These are phyloP conservation scores for Tylopilus sp. DNA, from an alignment of 1,284 basidiomycete genomes.

Conservation along the genomic window DNA sequence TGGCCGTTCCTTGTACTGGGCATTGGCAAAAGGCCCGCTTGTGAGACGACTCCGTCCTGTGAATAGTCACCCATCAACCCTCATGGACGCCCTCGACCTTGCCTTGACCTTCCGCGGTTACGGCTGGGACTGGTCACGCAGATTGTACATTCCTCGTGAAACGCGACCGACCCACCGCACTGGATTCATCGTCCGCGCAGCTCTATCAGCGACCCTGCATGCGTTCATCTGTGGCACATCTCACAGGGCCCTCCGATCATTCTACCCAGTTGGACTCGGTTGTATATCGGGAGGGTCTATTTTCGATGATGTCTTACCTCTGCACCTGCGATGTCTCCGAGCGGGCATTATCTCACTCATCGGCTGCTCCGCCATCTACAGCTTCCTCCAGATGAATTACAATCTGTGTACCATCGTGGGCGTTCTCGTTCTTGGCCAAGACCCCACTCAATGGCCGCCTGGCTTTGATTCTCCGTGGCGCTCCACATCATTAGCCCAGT, in stretches of 20 bases:
- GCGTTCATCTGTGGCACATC: conserved; percentile 41
- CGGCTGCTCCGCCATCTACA: neutral
- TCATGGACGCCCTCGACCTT: conserved; percentile 48
- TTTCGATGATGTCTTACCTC: neutral
- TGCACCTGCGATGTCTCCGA: neutral
- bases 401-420: neutral
- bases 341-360: neutral
- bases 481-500: neutral
- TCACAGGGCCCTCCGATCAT: conserved; percentile 41
- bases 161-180: conserved; percentile 36
- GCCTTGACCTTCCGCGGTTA: conserved; percentile 45
- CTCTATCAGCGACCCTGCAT: conserved; percentile 36
- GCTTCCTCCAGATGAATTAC: neutral
- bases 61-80: conserved; percentile 7
- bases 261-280: conserved; percentile 37
- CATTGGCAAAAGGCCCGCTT: conserved; percentile 10
- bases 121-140: conserved; percentile 43
- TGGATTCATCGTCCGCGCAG: conserved; percentile 27
- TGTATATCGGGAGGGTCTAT: conserved; percentile 32
- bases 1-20: conserved; percentile 17
- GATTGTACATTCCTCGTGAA: conserved; percentile 42
- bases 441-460: neutral
- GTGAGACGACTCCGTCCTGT: conserved; percentile 10
- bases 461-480: neutral
- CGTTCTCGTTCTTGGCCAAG: neutral